phyloP scores from a whole-genome alignment of 2,329 filamentous ascomycete species.

The Venturia pyrina region DNA sequence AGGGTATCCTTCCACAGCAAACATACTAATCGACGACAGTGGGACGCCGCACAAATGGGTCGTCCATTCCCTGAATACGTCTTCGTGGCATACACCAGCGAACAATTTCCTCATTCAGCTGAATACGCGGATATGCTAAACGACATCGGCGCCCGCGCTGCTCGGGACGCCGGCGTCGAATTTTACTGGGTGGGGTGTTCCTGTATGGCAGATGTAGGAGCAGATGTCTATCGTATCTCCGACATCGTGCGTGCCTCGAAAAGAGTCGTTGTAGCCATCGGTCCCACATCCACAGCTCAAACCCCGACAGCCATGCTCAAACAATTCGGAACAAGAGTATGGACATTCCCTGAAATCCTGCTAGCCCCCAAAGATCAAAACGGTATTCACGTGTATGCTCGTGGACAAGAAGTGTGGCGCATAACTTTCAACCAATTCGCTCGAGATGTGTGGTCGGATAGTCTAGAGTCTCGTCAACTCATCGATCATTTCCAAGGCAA shows the following conservation, averaged over 20 bases:
- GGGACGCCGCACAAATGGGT: slow-evolving; percentile 19
- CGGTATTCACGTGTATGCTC: neutral
- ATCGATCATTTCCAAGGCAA: slow-evolving; percentile 37
- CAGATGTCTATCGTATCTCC: slow-evolving; percentile 32
- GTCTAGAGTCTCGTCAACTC: slow-evolving; percentile 29
- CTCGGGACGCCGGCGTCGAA: slow-evolving; percentile 25
- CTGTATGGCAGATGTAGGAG: slow-evolving; percentile 29
- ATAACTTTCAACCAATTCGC: slow-evolving; percentile 32
- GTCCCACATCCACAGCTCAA: slow-evolving; percentile 19
- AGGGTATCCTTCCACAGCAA: slow-evolving; percentile 14
- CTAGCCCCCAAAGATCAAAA: slow-evolving; percentile 20
- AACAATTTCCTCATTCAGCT: slow-evolving; percentile 25
- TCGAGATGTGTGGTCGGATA: slow-evolving; percentile 31
- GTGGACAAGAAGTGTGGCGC: neutral
- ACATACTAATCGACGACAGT: slow-evolving; percentile 20
- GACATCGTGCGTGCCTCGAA: slow-evolving; percentile 36
- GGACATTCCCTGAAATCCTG: slow-evolving; percentile 37
- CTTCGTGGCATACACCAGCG: slow-evolving; percentile 33
- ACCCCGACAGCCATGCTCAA: slow-evolving; percentile 24
- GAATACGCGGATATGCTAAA: slow-evolving; percentile 24
- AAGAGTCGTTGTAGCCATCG: slow-evolving; percentile 33
- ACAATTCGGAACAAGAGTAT: slow-evolving; percentile 36
- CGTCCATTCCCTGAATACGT: slow-evolving; percentile 24
- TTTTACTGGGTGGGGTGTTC: slow-evolving; percentile 37
- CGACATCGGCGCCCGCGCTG: slow-evolving; percentile 29